These are phyloP conservation scores for Podospora pseudoanserina DNA, from an alignment of 495 filamentous ascomycete genomes.

Conservation along the genomic window DNA sequence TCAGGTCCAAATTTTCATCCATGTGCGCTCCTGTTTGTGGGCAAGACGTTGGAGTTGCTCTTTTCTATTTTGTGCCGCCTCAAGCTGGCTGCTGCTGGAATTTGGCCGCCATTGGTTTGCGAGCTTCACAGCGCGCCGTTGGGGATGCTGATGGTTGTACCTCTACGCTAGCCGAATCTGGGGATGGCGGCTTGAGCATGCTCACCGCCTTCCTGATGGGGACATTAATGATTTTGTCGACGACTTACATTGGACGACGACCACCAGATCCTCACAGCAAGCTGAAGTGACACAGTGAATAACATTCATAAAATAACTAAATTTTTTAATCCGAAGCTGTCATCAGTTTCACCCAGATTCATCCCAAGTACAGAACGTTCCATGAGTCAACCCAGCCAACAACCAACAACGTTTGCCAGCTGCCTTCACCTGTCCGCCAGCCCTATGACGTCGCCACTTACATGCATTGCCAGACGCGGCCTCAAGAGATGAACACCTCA, in stretches of 20 bases:
- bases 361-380: neutral
- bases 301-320: neutral
- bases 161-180: neutral
- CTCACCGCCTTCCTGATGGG: constrained; percentile 6
- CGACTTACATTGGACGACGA: neutral
- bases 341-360: neutral
- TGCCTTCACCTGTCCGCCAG: constrained; percentile 19
- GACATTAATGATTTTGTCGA: neutral
- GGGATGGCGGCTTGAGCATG: neutral
- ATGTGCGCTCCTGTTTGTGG: neutral
- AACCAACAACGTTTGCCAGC: neutral
- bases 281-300: neutral
- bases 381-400: neutral
- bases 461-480: neutral
- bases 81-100: neutral
- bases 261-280: neutral
- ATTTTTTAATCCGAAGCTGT: neutral
- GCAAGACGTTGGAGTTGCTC: neutral
- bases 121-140: constrained; percentile 9
- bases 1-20: neutral
- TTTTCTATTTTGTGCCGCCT: constrained; percentile 6
- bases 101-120: constrained; percentile 14
- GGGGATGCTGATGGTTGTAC: constrained; percentile 3
- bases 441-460: constrained; percentile 32
- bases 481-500: constrained; percentile 6